Evolutionary conservation across 2,329 filamentous ascomycete species (phyloP), one percentile per base, ranked within the genome.

Genomic region (Talaromyces sp.): DNA sequence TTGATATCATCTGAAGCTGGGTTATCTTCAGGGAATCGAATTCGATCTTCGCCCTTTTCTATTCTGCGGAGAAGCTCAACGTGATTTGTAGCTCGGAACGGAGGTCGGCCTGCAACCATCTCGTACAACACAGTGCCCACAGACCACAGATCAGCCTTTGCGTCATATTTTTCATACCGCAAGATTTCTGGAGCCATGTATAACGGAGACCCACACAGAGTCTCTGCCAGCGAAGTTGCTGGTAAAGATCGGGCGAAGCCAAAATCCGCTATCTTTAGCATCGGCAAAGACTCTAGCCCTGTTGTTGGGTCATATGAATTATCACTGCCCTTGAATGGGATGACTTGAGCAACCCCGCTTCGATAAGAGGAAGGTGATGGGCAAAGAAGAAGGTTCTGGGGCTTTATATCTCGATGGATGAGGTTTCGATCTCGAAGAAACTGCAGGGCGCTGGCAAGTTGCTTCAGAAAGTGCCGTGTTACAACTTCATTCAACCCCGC

Each of bases 151-250:
- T 99, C 94, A 42, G 92, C 93, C 73, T 96, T 96, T 58, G 93
- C 91, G 75, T 96, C 93, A 72, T 99, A 99, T 67, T 93, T 93
- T 72, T 99, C 92, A 66, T 97, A 99, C 54, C 92, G 87, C 57
- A 99, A 80, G 59, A 99, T 99, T 76, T 99, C 94, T 3, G 94
- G 94, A 0, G 94, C 94, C 94, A 99, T 99, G 77, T 99, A 99
- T 22, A 99, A 79, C 9, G 94, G 94, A 11, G 94, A 97, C 16
- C 94, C 94, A 72, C 94, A 99, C 0, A 99, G 84, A 0, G 94
- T 99, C 71, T 99, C 94, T 10, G 94, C 94, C 58, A 99, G 82
- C 4, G 92, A 93, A 0, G 93, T 96, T 7, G 90, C 86, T 2
- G 94, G 93, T 44, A 99, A 78, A 50, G 95, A 91, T 51, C 94